A percentile compares a stretch with the other conserved stretches of the same genome.
Evolutionary conservation across 306 rosid genomes (phyloP).

Genomic region (barrel medic (Medicago truncatula)): MtrunA17r5.0-ANR NC_053043.1:23741001-23741500

Average conservation of each 20-base stretch:
- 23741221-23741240: neutral
- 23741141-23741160: constrained; percentile 6
- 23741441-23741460: no score
- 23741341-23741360: no score
- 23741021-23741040: neutral
- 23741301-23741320: no score
- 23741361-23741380: no score
- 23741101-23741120: neutral
- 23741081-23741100: neutral
- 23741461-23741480: no score
- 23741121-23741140: neutral
- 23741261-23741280: constrained; percentile 31
- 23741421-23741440: no score
- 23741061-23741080: neutral
- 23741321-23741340: neutral
- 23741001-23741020: constrained; percentile 13
- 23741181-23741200: constrained; percentile 4
- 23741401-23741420: no score
- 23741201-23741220: neutral
- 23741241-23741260: constrained; percentile 8
- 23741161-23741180: constrained; percentile 15
- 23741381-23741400: no score
- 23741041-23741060: constrained; percentile 25
- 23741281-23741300: neutral
- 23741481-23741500: no score